Evolutionary conservation across 2,329 filamentous ascomycete species (phyloP), one percentile per base, ranked within the genome.

Genomic region (Aspergillus sp.): DNA sequence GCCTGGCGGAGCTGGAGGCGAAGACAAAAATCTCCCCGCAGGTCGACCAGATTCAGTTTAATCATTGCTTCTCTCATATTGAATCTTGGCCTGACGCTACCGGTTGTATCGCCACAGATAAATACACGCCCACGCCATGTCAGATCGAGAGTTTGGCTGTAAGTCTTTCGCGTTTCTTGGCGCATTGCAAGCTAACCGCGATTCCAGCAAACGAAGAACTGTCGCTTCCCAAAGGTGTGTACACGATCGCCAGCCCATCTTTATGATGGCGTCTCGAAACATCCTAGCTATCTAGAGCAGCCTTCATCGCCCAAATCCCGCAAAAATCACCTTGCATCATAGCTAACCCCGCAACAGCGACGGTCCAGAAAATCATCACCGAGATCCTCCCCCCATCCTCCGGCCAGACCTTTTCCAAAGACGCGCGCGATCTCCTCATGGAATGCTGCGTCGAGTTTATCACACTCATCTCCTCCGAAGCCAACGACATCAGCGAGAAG

Each of bases 361-460:
- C 88, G 52, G 88, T 90, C 47, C 87, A 89, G 72, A 90, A 90
- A 80, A 99, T 99, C 68, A 94, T 99, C 69, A 90, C 90, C 61
- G 95, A 99, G 77, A 97, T 99, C 71, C 85, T 99, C 1, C 89
- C 92, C 1, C 81, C 90, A 0, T 87, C 90, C 53, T 84, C 85
- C 19, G 92, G 92, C 54, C 86, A 96, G 64, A 89, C 91, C 1
- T 98, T 98, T 75, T 92, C 93, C 48, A 97, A 97, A 77, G 95
- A 99, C 72, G 93, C 94, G 13, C 90, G 95, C 63, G 95, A 99
- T 74, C 84, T 98, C 3, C 84, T 99, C 56, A 99, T 99, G 72
- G 95, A 98, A 82, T 98, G 95, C 81, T 99, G 95, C 74, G 94
- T 99, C 72, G 95, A 99, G 78, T 99, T 99, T 78, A 97, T 99